Base-by-base conservation (phyloP, 73 alveolate species). In the Paramecium caudatum region DNA sequence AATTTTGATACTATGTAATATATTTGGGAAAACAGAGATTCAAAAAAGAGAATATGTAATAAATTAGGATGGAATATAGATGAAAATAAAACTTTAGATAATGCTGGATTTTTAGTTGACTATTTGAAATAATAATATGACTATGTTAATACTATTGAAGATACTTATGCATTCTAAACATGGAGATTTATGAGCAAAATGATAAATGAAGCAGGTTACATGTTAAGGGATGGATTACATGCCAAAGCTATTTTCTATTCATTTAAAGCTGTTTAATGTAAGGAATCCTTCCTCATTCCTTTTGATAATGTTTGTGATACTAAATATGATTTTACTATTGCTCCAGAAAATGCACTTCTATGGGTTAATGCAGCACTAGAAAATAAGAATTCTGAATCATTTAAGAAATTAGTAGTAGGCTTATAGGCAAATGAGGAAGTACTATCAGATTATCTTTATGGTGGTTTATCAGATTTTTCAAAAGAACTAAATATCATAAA, bases 201-300 rank as follows among this genome's bases (percentile, higher is more conserved):
- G 68, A 74, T 74, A 6, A 16, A 45, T 74, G 88, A 74, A 23
- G 43, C 70, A 4, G 88, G 69, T 27, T 7, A 16, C 2, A 19
- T 74, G 46, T 74, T 74, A 25, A 74, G 88, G 43, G 47, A 74
- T 74, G 88, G 88, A 0, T 43, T 74, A 74, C 43, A 74, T 39
- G 62, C 88, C 2, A 74, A 74, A 41, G 88, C 88, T 2, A 39
- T 74, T 5, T 27, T 10, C 32, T 74, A 74, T 74, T 41, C 8
- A 74, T 27, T 39, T 16, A 34, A 74, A 21, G 19, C 5, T 3
- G 17, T 39, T 3, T 13, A 41, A 12, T 74, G 62, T 74, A 43
- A 16, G 43, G 80, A 55, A 27, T 37, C 23, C 16, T 74, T 19
- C 10, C 19, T 74, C 3, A 36, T 74, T 45, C 68, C 68, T 19